phyloP scores from a whole-genome alignment of 352 stramenopile genomes.

The Thalassiosira hispida region DNA sequence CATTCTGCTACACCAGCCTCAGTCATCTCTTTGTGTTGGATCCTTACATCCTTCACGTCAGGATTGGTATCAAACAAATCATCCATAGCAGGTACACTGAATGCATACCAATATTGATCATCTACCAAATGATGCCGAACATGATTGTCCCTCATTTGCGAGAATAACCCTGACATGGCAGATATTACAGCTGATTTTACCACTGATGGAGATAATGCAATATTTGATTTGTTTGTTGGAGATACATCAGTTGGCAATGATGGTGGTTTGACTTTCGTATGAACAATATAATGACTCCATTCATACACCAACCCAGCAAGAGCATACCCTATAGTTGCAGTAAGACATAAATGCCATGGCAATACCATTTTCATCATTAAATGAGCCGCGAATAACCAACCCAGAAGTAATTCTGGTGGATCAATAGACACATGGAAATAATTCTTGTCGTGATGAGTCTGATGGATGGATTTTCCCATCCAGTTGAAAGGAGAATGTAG shows the following conservation, averaged over 20 bases:
- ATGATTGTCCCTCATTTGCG: constrained; percentile 66
- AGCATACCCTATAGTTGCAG: constrained; percentile 64
- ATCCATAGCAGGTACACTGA: constrained; percentile 64
- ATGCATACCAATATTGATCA: constrained; percentile 69
- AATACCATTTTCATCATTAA: constrained; percentile 52
- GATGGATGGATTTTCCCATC: constrained; percentile 72
- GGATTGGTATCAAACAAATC: constrained; percentile 74
- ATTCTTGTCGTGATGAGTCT: constrained; percentile 59
- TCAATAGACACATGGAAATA: constrained; percentile 78
- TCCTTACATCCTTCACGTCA: constrained; percentile 32
- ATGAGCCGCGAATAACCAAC: constrained; percentile 58
- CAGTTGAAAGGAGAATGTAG: constrained; percentile 70
- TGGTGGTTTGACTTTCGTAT: constrained; percentile 63
- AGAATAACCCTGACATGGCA: constrained; percentile 26
- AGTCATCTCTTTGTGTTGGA: constrained; percentile 6
- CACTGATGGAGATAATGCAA: constrained; percentile 12
- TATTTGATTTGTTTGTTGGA: constrained; percentile 6
- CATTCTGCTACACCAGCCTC: too few species aligned
- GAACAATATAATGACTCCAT: constrained; percentile 77
- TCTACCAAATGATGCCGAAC: constrained; percentile 67
- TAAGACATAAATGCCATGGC: constrained; percentile 54
- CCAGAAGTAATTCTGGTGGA: constrained; percentile 58
- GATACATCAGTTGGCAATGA: background rate
- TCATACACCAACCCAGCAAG: constrained; percentile 69
- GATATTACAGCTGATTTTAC: background rate